These are phyloP conservation scores for Striga hermonthica DNA, from an alignment of 305 asterid genomes.

Conservation along the genomic window DNA sequence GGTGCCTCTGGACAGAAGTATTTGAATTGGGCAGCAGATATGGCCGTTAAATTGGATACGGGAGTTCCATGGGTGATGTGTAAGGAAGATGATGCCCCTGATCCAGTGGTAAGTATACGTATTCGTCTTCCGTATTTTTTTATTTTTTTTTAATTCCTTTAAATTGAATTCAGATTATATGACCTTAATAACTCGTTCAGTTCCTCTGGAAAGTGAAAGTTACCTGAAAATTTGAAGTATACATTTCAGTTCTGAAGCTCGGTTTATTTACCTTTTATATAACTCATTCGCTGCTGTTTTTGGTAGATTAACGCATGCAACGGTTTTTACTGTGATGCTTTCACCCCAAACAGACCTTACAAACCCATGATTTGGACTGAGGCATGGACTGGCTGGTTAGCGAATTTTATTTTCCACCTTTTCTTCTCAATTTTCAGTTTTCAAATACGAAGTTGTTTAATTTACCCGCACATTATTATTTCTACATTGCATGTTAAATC, in stretches of 20 bases:
- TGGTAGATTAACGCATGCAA: constrained; percentile 87
- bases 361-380: constrained; percentile 94
- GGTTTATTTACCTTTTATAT: not conserved
- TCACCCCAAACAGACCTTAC: constrained; percentile 83
- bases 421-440: constrained; percentile 1
- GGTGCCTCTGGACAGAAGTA: constrained; percentile 70
- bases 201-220: too few relatives aligned
- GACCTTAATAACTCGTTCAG: too few relatives aligned
- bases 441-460: not conserved
- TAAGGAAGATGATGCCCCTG: constrained; percentile 97
- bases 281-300: constrained; percentile 18
- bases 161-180: too few relatives aligned
- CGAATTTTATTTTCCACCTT: not conserved
- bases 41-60: constrained; percentile 76
- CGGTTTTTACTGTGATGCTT: constrained; percentile 86
- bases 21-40: constrained; percentile 77
- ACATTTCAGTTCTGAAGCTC: too few relatives aligned
- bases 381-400: constrained; percentile 98
- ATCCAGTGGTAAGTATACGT: constrained; percentile 68
- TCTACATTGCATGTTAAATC: constrained; percentile 13
- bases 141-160: too few relatives aligned
- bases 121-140: not conserved
- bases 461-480: constrained; percentile 20
- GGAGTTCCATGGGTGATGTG: constrained; percentile 99
- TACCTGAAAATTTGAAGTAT: too few relatives aligned